Evolutionary conservation across 2,329 filamentous ascomycete genomes (phyloP), one percentile per base, ranked within the genome.

Genomic region (Fusarium caatingaense): DNA sequence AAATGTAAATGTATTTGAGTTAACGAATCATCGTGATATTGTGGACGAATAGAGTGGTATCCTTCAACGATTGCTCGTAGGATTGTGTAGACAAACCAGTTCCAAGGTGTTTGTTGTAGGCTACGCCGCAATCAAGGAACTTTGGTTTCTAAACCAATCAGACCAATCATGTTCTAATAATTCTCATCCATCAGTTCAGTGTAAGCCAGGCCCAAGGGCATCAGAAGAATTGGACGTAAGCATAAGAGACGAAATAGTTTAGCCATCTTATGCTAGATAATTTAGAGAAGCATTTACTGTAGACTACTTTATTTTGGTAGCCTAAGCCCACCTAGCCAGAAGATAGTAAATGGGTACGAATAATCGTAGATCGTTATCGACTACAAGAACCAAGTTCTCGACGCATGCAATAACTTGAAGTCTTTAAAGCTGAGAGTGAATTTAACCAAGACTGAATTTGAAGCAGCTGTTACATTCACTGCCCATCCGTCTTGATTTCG

Each of bases 81-180:
- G 34, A 37, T n/a, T 37, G 34, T 37, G 18, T 37, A 37, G 34
- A 37, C 34, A 37, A 37, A 11, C 11, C 34, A 37, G 10, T n/a
- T 37, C 34, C 34, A 11, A 10, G 23, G 20, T 20, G 23, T 11
- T 11, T 16, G 13, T 44, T 27, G n/a, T 27, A 18, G 27, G n/a
- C 34, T 37, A 15, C 21, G 34, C 34, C 49, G 20, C 11, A 37
- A 27, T 18, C 18, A n/a, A 40, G 12, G 18, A 12, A 51, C 32
- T 21, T 32, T 21, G 12, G 32, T 21, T 42, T 41, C 40, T 66
- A 7, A 25, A 7, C 63, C 67, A 71, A 64, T 71, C 44, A 54
- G 5, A 18, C n/a, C 11, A 40, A n/a, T 13, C 23, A n/a, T 57
- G 37, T 57, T 54, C 8, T n/a, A 10, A 40, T 34, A 25, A 50